Base-by-base conservation (phyloP, 139 green algal species). In the Yamagishiella unicocca region DNA sequence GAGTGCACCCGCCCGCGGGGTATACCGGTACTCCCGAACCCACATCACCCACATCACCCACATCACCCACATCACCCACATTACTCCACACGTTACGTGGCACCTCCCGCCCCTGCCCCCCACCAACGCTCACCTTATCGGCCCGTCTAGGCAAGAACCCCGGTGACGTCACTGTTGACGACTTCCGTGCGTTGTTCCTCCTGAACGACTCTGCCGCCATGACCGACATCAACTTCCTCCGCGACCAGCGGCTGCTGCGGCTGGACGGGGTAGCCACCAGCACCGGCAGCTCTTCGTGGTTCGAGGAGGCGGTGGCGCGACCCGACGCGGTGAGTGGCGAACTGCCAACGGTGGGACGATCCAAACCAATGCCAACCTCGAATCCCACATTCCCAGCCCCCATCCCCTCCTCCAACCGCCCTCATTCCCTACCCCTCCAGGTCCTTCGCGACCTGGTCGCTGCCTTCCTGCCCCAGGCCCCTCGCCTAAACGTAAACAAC, bases 241-340 rank as follows among this genome's bases (percentile, higher is more conserved):
- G 14, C 31, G 70, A 83, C 35, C 85, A 79, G 67, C 75, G 58
- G 53, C 40, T 94, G 29, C 67, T 91, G 35, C 89, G 87, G 24
- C 27, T 86, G 62, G 82, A 90, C 46, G 87, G 62, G 46, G 55
- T 55, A 64, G 21, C 50, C 29, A 62, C 17, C n/a, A 14, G 71
- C 25, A 42, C 25, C 0, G 76, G 82, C 67, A 79, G 71, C 77
- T 77, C 87, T 31, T 91, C 96, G 90, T 97, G 95, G 95, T 97
- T 95, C 87, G 95, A 97, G 88, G 85, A 84, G 37, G 92, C 92
- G 37, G 78, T 97, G 12, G 90, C 89, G 4, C 92, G 92, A 7
- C 95, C 95, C 42, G 95, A 94, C 43, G 29, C 87, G 37, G 93
- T 96, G 50, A 83, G 89, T 71, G 21, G 68, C 1, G 21, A 5